Conservation (phyloP, 768 basidiomycete species). For the Leccinum variicolor region DNA sequence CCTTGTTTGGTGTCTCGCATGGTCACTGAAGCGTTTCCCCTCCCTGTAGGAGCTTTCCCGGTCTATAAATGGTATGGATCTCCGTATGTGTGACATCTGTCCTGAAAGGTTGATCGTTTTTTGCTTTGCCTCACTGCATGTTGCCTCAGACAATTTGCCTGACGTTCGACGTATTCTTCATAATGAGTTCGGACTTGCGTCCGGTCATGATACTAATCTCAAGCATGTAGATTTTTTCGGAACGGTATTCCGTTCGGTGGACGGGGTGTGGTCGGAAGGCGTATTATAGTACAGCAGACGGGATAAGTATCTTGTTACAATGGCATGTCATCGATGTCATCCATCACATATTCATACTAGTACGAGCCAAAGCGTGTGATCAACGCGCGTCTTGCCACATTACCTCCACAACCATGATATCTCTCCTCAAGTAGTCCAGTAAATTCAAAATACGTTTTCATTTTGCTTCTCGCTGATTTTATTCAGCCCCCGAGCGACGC, state of each 20-base stretch:
- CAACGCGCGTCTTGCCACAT: no score
- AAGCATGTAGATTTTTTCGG: neutral
- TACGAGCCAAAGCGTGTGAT: no score
- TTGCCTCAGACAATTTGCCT: neutral
- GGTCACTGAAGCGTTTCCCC: neutral
- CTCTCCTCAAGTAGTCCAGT: conserved; percentile 6
- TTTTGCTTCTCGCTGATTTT: no score
- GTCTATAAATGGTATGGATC: neutral
- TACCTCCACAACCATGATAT: no score
- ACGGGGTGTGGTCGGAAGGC: conserved; percentile 7
- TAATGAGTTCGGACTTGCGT: neutral
- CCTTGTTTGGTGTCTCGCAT: neutral
- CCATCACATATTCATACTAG: no score
- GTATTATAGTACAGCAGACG: neutral
- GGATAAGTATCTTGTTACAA: no score
- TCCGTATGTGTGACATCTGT: neutral
- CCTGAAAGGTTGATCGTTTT: neutral
- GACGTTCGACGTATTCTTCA: neutral
- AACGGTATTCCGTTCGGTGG: neutral
- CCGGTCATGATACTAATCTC: neutral
- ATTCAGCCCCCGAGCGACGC: no score
- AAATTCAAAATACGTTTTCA: neutral
- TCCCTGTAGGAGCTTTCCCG: neutral
- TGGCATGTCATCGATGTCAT: no score
- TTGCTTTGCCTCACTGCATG: neutral